Conservation (phyloP, 371 early-diverging fungal species). For the Lichtheimia ramosa region DNA sequence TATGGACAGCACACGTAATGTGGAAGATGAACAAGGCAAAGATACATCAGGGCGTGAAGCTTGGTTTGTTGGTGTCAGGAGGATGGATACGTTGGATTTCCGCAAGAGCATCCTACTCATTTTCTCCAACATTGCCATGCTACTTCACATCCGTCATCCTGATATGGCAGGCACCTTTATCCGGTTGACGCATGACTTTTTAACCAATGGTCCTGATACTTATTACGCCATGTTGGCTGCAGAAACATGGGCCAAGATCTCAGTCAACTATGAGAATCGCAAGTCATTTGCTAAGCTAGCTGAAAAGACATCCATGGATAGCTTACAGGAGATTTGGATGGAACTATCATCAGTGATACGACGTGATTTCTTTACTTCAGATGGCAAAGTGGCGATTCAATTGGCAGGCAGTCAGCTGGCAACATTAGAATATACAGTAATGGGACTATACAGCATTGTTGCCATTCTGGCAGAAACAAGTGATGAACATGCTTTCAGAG, state of each 20-base stretch:
- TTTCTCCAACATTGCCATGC: conserved; percentile 51
- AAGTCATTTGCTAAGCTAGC: conserved; percentile 39
- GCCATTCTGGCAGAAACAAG: conserved; percentile 38
- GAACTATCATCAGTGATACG: conserved; percentile 38
- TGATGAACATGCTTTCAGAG: conserved; percentile 24
- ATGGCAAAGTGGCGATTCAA: conserved; percentile 46
- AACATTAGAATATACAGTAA: conserved; percentile 51
- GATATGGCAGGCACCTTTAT: conserved; percentile 42
- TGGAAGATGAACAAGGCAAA: conserved; percentile 13
- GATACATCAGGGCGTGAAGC: conserved; percentile 25
- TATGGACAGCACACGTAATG: conserved; percentile 15
- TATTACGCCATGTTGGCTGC: conserved; percentile 59
- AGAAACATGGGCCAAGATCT: conserved; percentile 58
- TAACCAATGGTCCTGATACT: conserved; percentile 54
- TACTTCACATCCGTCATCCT: conserved; percentile 30
- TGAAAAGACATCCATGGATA: conserved; percentile 10
- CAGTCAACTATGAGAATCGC: conserved; percentile 59
- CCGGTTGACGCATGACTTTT: conserved; percentile 51
- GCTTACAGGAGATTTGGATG: conserved; percentile 34
- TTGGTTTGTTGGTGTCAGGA: conserved; percentile 48
- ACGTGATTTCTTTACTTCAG: conserved; percentile 38
- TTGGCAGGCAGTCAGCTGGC: conserved; percentile 55
- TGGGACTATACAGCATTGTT: conserved; percentile 57
- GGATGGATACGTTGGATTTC: conserved; percentile 58
- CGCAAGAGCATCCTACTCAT: conserved; percentile 58